Evolutionary conservation across 1,139 yeast species (phyloP).

Genomic region (Yamadazyma buinensis): DNA sequence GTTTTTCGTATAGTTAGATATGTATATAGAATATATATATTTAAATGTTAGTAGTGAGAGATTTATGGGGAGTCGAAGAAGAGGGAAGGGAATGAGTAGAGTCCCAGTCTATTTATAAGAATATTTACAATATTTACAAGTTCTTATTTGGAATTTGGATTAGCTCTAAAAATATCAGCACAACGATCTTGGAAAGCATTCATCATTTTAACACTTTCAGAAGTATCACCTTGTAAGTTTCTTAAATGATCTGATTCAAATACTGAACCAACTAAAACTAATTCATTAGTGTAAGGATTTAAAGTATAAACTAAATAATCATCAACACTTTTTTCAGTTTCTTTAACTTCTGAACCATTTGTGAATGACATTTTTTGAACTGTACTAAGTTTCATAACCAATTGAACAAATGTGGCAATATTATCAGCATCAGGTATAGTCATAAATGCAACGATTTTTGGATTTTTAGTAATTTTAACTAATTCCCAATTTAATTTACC

Average conservation of each 20-base stretch:
- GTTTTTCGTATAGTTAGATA: too few relatives aligned
- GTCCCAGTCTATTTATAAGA: too few relatives aligned
- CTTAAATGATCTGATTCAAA: slow-evolving; percentile 60
- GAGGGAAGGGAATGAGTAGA: too few relatives aligned
- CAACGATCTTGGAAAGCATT: slow-evolving; percentile 22
- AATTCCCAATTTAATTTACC: slow-evolving; percentile 73
- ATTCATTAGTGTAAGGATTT: slow-evolving; percentile 65
- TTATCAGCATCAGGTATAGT: slow-evolving; percentile 64
- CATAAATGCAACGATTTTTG: slow-evolving; percentile 64
- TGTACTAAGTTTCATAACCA: slow-evolving; percentile 73
- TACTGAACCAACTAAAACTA: slow-evolving; percentile 73
- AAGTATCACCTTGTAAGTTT: slow-evolving; percentile 30
- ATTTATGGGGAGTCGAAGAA: too few relatives aligned
- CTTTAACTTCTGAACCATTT: slow-evolving; percentile 32
- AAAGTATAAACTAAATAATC: slow-evolving; percentile 77
- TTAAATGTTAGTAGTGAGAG: too few relatives aligned
- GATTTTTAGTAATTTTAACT: slow-evolving; percentile 62
- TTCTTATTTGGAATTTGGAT: slow-evolving; percentile 13
- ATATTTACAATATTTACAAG: slow-evolving; percentile 3
- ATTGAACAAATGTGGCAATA: slow-evolving; percentile 66
- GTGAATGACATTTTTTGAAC: slow-evolving; percentile 60
- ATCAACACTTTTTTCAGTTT: slow-evolving; percentile 54
- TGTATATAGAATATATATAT: too few relatives aligned
- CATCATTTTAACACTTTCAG: slow-evolving; percentile 22
- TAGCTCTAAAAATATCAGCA: slow-evolving; percentile 31